phyloP scores from a whole-genome alignment of 768 basidiomycete species.

The Pulveroboletus sp. region DNA sequence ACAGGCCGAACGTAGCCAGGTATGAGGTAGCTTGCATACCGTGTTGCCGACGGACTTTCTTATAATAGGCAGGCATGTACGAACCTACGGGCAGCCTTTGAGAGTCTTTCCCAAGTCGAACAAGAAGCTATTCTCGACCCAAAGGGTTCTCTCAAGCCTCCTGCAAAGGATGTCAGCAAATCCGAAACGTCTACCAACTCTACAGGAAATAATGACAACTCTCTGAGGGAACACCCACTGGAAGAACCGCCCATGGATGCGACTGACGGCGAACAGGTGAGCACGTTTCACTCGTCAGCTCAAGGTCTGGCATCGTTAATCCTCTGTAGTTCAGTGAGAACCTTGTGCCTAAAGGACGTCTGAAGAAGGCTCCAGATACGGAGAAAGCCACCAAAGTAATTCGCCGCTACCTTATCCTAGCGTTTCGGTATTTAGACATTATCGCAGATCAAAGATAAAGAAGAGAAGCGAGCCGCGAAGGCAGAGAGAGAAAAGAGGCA shows the following conservation, averaged over 20 bases:
- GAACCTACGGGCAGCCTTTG: slow-evolving; percentile 52
- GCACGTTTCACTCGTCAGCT: slow-evolving; percentile 5
- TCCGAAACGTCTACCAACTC: slow-evolving; percentile 5
- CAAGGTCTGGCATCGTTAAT: not conserved
- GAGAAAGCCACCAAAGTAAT: slow-evolving; percentile 43
- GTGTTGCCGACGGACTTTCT: slow-evolving; percentile 1
- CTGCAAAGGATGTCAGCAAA: slow-evolving; percentile 33
- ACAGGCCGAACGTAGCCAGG: slow-evolving; percentile 62
- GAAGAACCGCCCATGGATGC: slow-evolving; percentile 29
- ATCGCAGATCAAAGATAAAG: slow-evolving; percentile 60
- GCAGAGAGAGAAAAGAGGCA: slow-evolving; percentile 69
- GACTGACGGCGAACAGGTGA: slow-evolving; percentile 40
- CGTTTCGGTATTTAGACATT: slow-evolving; percentile 3
- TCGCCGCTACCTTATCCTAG: not conserved
- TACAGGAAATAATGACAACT: not conserved
- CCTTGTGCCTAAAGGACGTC: slow-evolving; percentile 34
- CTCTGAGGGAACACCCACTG: slow-evolving; percentile 25
- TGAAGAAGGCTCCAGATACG: slow-evolving; percentile 52
- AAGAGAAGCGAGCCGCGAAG: slow-evolving; percentile 65
- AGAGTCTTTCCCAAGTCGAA: slow-evolving; percentile 54
- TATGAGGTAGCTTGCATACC: slow-evolving; percentile 26
- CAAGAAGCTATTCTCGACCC: slow-evolving; percentile 52
- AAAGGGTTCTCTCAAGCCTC: slow-evolving; percentile 37
- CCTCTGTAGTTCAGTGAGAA: slow-evolving; percentile 18
- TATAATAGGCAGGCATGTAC: slow-evolving; percentile 49